phyloP scores from a whole-genome alignment of 257 asterid genomes.

The Ilex asprella region DNA sequence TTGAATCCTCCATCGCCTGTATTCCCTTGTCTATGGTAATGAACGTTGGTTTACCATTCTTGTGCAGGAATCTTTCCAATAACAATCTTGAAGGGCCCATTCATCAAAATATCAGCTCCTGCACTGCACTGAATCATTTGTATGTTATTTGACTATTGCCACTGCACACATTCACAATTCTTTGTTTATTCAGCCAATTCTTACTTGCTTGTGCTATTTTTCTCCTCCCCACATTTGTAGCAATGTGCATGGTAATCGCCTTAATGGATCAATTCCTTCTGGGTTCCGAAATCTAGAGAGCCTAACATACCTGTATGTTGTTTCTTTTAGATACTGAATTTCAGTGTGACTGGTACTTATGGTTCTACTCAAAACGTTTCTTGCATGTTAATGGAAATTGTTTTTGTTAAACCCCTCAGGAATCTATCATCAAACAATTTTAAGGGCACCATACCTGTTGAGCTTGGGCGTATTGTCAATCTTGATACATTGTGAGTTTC shows the following conservation, averaged over 20 bases:
- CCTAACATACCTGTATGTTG: conserved; percentile 77
- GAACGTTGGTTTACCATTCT: neutral
- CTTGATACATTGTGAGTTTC: conserved; percentile 81
- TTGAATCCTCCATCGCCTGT: neutral
- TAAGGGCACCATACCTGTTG: conserved; percentile 59
- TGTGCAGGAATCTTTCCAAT: conserved; percentile 71
- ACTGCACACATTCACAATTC: neutral
- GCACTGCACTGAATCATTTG: conserved; percentile 92
- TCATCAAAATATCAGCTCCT: conserved; percentile 88
- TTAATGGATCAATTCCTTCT: conserved; percentile 82
- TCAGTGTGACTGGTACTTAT: neutral
- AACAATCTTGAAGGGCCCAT: conserved; percentile 85
- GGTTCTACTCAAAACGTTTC: neutral
- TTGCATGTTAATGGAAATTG: neutral
- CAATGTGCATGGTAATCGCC: conserved; percentile 78
- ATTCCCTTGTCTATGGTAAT: neutral
- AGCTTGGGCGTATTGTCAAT: conserved; percentile 83
- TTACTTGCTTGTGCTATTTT: neutral
- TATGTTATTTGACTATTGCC: conserved; percentile 24
- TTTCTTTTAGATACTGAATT: neutral
- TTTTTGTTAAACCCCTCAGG: conserved; percentile 31
- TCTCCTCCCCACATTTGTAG: conserved; percentile 22
- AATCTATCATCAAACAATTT: conserved; percentile 81
- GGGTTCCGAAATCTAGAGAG: conserved; percentile 79
- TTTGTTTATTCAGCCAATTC: neutral